Base-by-base conservation (phyloP, 192 early-diverging fungal genomes). In the Chytriomyces sp. region DNA sequence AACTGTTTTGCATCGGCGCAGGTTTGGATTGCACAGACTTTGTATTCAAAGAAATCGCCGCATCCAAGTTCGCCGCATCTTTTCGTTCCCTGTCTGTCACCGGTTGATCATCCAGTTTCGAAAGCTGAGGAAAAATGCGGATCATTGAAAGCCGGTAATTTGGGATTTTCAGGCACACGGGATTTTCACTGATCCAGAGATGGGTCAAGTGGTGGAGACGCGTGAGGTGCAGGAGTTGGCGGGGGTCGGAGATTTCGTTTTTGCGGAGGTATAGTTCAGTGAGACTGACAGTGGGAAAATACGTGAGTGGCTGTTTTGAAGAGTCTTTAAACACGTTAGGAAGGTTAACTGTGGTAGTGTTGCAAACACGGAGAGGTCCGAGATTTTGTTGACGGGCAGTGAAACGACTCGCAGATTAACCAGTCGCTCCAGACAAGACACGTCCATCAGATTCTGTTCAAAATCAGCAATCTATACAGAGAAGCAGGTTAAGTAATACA, bases 161-260 rank as follows among this genome's bases (percentile, higher is more conserved):
- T 13, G 76, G 76, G 24, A 69, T 63, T 16, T 60, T 46, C 7
- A 62, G 48, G n/a, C 79, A 78, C 20, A 85, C 44, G 0, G 84
- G 84, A 61, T 85, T 85, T 26, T 85, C 84, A 28, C 26, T 57
- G 69, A 85, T 74, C 84, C 81, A 85, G 24, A 85, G 77, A 62
- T 81, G 60, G 8, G 69, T 77, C 45, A 85, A 61, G 13, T 64
- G 59, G n/a, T n/a, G n/a, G n/a, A 85, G 75, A 6, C 50, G 28
- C 5, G 61, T 49, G 45, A 85, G 64, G 62, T 83, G 68, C 4
- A 68, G 46, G 23, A 85, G 67, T 64, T 85, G 75, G 16, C 69
- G 59, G 16, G 72, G 49, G 63, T 85, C 77, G 8, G 64, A 68
- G 35, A 85, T 78, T 10, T 81, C 53, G 66, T 85, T 85, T 35